Conservation (phyloP, 345 rosid species). For the Corchorus capsularis region DNA sequence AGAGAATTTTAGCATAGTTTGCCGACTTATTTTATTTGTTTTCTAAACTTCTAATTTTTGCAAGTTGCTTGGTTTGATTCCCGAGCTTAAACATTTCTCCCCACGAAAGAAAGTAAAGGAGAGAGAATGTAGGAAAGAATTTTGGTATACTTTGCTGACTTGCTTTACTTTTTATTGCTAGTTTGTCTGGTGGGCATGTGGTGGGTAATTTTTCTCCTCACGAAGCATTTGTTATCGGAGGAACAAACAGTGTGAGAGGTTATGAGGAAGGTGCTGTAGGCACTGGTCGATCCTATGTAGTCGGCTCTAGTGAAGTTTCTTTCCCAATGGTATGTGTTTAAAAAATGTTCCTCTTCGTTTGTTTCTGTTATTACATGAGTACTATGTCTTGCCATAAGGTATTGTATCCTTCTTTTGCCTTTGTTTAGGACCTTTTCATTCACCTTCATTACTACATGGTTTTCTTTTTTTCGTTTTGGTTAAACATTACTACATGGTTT, state of each 20-base stretch:
- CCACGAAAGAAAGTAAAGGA: not conserved
- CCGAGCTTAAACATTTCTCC: not conserved
- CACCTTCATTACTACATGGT: not conserved
- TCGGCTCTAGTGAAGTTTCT: constrained; percentile 86
- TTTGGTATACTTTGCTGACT: constrained; percentile 23
- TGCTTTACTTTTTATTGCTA: constrained; percentile 33
- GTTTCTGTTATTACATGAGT: not conserved
- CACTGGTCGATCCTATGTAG: constrained; percentile 87
- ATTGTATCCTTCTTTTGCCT: not conserved
- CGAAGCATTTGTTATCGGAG: constrained; percentile 92
- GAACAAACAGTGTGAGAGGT: constrained; percentile 95
- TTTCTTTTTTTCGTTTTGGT: not conserved
- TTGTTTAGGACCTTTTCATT: not conserved
- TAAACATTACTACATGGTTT: not conserved
- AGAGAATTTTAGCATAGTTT: constrained; percentile 11
- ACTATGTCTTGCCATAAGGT: not conserved
- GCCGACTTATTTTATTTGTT: constrained; percentile 12
- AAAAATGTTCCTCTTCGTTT: not conserved
- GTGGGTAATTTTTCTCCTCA: constrained; percentile 91
- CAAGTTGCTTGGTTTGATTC: not conserved
- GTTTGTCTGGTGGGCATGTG: constrained; percentile 87
- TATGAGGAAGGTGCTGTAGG: constrained; percentile 98
- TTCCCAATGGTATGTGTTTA: constrained; percentile 71
- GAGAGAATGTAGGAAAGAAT: not conserved
- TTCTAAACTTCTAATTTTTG: constrained; percentile 3